Conservation (phyloP, 2,329 filamentous ascomycete species). For the Aspergillus transmontanensis region DNA sequence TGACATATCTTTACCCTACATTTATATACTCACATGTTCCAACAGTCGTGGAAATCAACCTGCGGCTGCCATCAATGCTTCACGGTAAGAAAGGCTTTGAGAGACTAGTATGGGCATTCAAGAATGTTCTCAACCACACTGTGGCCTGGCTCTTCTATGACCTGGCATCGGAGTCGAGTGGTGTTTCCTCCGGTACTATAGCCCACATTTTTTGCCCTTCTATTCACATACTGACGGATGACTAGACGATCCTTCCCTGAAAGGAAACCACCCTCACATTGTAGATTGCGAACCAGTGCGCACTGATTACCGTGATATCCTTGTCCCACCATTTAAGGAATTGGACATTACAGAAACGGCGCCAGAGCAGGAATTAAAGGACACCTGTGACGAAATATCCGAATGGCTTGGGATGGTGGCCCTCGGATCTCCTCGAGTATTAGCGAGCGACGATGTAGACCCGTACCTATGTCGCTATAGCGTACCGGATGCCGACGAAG, state of each 20-base stretch:
- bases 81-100: constrained; percentile 83
- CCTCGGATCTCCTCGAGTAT: constrained; percentile 43
- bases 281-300: constrained; percentile 30
- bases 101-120: constrained; percentile 74
- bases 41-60: constrained; percentile 73
- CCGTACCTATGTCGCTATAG: constrained; percentile 48
- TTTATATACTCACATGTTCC: constrained; percentile 16
- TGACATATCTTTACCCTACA: neutral
- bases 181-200: constrained; percentile 46
- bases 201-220: neutral
- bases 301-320: constrained; percentile 28
- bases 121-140: constrained; percentile 70
- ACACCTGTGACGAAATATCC: constrained; percentile 59
- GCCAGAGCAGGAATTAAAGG: constrained; percentile 56
- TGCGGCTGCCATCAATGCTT: constrained; percentile 74
- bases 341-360: constrained; percentile 28
- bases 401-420: constrained; percentile 66
- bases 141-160: constrained; percentile 80
- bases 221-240: constrained; percentile 5
- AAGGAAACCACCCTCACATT: constrained; percentile 40
- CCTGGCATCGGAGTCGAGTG: constrained; percentile 35
- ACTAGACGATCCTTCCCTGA: constrained; percentile 38
- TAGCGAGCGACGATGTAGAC: constrained; percentile 41
- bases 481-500: constrained; percentile 35
- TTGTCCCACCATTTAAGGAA: constrained; percentile 36